phyloP scores from a whole-genome alignment of 75 land plant genomes.

The Pinus albicaulis region DNA sequence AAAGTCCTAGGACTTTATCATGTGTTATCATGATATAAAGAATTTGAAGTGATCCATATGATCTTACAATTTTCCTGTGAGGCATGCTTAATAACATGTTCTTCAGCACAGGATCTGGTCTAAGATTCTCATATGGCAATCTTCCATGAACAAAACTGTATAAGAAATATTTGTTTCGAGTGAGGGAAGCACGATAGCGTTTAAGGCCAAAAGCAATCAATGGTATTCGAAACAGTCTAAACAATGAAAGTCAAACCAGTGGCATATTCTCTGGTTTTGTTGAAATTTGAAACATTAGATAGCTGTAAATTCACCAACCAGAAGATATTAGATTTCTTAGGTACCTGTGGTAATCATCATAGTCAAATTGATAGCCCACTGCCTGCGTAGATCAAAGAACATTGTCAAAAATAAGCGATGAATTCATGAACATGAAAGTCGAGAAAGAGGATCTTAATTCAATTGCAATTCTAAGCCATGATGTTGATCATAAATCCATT shows the following conservation, averaged over 20 bases:
- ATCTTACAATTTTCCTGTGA: conserved; percentile 72
- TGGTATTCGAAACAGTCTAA: neutral
- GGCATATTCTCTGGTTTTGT: neutral
- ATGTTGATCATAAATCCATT: too few relatives aligned
- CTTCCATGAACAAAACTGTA: conserved; percentile 46
- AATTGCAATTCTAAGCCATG: too few relatives aligned
- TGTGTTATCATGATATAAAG: too few relatives aligned
- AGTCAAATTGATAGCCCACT: conserved; percentile 74
- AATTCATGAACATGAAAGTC: too few relatives aligned
- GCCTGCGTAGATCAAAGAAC: conserved; percentile 34
- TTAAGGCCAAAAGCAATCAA: neutral
- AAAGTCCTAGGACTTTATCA: neutral
- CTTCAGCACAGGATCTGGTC: conserved; percentile 65
- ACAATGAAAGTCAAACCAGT: neutral
- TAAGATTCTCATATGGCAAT: conserved; percentile 63
- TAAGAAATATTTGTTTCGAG: neutral
- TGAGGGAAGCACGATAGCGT: neutral
- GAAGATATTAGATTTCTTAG: neutral
- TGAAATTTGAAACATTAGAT: neutral
- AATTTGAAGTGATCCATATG: neutral
- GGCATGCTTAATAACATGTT: conserved; percentile 76
- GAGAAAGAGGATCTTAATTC: too few relatives aligned
- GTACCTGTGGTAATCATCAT: conserved; percentile 89
- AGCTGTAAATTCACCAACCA: neutral
- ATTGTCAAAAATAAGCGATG: too few relatives aligned